A percentile compares a stretch with the other conserved stretches of the same genome.
These are phyloP conservation scores for Pugionium cornutum DNA, from an alignment of 345 rosid species.

Conservation along the genomic window DNA sequence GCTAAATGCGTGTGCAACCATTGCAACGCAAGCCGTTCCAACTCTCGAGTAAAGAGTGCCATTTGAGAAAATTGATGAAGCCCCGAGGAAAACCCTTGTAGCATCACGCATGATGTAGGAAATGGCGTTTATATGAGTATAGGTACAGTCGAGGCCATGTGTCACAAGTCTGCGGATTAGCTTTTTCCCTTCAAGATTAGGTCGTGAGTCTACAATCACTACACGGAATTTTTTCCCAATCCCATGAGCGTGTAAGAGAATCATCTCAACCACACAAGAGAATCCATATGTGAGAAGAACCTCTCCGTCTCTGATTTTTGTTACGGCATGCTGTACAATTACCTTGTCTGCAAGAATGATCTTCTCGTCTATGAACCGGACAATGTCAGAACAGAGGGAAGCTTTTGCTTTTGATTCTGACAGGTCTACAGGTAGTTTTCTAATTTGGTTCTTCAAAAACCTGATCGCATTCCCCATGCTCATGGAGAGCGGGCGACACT, in stretches of 20 bases:
- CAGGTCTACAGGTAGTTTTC: constrained; percentile 55
- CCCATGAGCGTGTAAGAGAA: constrained; percentile 65
- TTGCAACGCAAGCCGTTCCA: constrained; percentile 74
- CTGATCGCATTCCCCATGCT: constrained; percentile 93
- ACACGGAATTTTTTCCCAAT: constrained; percentile 68
- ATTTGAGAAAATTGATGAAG: constrained; percentile 71
- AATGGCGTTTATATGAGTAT: constrained; percentile 73
- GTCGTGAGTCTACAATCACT: constrained; percentile 71
- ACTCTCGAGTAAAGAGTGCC: constrained; percentile 78
- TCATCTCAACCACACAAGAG: constrained; percentile 79
- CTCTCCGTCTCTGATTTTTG: constrained; percentile 78
- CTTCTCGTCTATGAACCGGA: constrained; percentile 68
- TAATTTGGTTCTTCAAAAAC: constrained; percentile 68
- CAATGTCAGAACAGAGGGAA: constrained; percentile 56
- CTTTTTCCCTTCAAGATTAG: constrained; percentile 67
- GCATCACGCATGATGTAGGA: constrained; percentile 76
- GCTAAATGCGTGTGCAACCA: constrained; percentile 71
- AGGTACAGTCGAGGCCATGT: constrained; percentile 63
- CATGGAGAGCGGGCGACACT: constrained; percentile 78
- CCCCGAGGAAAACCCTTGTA: constrained; percentile 71
- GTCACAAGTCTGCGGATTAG: constrained; percentile 64
- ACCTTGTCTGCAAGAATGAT: constrained; percentile 66
- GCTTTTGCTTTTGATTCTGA: constrained; percentile 68
- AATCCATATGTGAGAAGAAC: constrained; percentile 77
- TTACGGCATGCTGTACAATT: constrained; percentile 63